Base-by-base conservation (phyloP, 208 protist genomes). In the Trypanosoma theileri region DNA sequence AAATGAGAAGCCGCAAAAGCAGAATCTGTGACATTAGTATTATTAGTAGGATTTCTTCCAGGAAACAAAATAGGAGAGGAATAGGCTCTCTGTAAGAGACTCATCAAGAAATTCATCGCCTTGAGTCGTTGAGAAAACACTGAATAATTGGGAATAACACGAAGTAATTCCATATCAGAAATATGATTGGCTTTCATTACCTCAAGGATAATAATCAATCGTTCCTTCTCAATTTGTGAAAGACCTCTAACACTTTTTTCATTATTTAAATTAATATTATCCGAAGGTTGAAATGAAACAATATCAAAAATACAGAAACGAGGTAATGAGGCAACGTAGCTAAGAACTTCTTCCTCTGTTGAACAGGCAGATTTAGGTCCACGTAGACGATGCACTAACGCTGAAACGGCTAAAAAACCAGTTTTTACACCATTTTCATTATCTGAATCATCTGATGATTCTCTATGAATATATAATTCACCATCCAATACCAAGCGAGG, bases 61-160 rank as follows among this genome's bases (percentile, higher is more conserved):
- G 72, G 56, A 64, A 75, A 79, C 28, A 95, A 77, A 55, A 82
- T 59, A 6, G 81, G 59, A 19, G 86, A 92, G 21, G 57, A 26
- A 44, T 74, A 41, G 10, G 68, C 87, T 17, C 59, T 61, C 12
- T 77, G 40, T 26, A 96, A 80, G 35, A 93, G 70, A 31, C 73
- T 64, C 7, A 77, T 72, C n/a, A 96, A 67, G 60, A 93, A 92
- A 55, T 85, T 53, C 79, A 94, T 67, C 13, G 82, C 80, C 55
- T 89, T 89, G 31, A 96, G 65, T 22, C 91, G 83, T 62, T 89
- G 87, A 13, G 88, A 89, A 66, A 96, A 96, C 6, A 81, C 88
- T 0, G 91, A 92, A 26, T 81, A 31, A 75, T 94, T 94, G 3
- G 91, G 91, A 51, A 85, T 78, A 22, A 85, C 71, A 17, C 83